These are phyloP conservation scores for Nymphaea thermarum DNA, from an alignment of 164 flowering plant species.

Conservation along the genomic window DNA sequence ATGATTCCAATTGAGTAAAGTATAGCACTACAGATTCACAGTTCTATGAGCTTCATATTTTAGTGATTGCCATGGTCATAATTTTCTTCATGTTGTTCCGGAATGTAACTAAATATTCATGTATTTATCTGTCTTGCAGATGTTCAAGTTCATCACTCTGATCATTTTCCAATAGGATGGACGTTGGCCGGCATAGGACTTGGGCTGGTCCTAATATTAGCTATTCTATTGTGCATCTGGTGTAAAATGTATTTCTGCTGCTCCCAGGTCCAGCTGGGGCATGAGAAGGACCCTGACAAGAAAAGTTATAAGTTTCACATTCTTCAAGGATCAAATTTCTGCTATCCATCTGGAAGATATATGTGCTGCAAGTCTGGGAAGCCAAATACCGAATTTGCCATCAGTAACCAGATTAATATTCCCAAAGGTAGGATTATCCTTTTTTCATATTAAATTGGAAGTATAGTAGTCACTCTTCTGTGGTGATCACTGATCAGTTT, in stretches of 20 bases:
- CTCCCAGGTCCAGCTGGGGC: constrained; percentile 17
- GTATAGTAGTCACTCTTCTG: too few species aligned
- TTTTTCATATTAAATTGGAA: too few species aligned
- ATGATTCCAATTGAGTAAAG: too few species aligned
- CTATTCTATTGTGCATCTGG: constrained; percentile 29
- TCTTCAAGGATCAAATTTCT: constrained; percentile 66
- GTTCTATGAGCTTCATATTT: too few species aligned
- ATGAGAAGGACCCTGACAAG: constrained; percentile 34
- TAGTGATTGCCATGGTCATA: too few species aligned
- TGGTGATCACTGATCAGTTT: too few species aligned
- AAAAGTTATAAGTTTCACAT: constrained; percentile 59
- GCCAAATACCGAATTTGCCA: constrained; percentile 41
- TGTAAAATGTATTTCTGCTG: constrained; percentile 43
- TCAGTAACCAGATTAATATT: constrained; percentile 36
- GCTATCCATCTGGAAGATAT: constrained; percentile 70
- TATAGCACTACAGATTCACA: too few species aligned
- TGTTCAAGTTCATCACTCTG: constrained; percentile 24
- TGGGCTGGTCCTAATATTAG: constrained; percentile 40
- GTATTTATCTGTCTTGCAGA: constrained; percentile 29
- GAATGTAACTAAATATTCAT: neutral
- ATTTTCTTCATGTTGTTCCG: too few species aligned
- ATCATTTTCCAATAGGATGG: constrained; percentile 69
- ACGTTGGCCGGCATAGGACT: constrained; percentile 54
- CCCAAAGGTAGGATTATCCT: constrained; percentile 43
- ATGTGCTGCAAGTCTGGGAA: constrained; percentile 37